Conservation (phyloP, 164 flowering plant species). For the Hamamelis virginiana region DNA sequence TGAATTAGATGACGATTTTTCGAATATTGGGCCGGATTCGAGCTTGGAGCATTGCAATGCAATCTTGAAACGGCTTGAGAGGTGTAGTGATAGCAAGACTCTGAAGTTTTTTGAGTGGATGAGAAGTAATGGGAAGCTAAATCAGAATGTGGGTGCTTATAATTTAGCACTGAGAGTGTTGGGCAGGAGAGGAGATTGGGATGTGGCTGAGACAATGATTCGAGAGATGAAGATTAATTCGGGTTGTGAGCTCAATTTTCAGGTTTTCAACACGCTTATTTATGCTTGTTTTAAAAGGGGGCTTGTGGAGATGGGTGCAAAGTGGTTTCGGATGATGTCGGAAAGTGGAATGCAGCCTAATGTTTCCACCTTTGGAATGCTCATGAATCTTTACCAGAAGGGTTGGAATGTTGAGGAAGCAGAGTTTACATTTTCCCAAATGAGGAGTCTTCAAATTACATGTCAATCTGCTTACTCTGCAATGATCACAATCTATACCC, state of each 20-base stretch:
- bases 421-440: constrained; percentile 61
- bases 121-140: constrained; percentile 66
- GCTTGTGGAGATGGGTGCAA: constrained; percentile 45
- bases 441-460: constrained; percentile 53
- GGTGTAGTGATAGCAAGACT: constrained; percentile 37
- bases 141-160: constrained; percentile 53
- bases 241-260: constrained; percentile 46
- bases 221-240: constrained; percentile 38
- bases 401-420: constrained; percentile 69
- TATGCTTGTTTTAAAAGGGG: constrained; percentile 64
- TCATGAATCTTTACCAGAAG: constrained; percentile 82
- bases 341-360: constrained; percentile 61
- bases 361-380: constrained; percentile 84
- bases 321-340: constrained; percentile 82
- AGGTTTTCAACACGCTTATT: constrained; percentile 72
- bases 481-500: constrained; percentile 88
- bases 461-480: constrained; percentile 81
- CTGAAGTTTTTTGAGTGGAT: constrained; percentile 74
- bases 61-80: constrained; percentile 57
- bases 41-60: constrained; percentile 55
- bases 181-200: constrained; percentile 73
- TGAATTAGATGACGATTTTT: constrained; percentile 34
- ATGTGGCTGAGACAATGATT: constrained; percentile 51
- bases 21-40: constrained; percentile 32
- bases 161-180: constrained; percentile 59